Percentiles rank a stretch among this genome's conserved stretches.
Conservation (phyloP, 768 basidiomycete genomes). For the Boletus rubroflammeus region DNA sequence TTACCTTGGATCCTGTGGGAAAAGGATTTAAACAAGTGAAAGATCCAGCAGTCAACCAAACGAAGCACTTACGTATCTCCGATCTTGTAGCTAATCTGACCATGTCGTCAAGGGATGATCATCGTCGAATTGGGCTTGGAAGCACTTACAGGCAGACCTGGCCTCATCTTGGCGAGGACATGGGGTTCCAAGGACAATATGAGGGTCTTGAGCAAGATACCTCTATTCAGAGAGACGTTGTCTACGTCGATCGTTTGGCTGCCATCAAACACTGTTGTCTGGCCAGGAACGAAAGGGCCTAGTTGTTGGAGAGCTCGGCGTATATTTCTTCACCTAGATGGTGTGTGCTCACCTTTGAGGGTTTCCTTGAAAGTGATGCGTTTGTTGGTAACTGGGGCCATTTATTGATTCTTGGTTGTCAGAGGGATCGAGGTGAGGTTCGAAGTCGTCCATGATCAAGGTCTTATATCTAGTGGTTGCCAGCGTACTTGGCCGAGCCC, state of each 20-base stretch:
- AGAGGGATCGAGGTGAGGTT: background rate
- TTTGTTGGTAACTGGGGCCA: background rate
- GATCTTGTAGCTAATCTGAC: background rate
- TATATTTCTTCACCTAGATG: background rate
- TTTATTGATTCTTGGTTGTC: background rate
- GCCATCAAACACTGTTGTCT: background rate
- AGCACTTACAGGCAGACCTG: background rate
- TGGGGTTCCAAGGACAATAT: background rate
- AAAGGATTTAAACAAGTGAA: background rate
- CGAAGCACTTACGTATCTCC: background rate
- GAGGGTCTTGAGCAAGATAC: background rate
- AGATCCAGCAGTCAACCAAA: background rate
- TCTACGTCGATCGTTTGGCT: background rate
- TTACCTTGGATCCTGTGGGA: background rate
- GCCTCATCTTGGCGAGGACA: background rate
- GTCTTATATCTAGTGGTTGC: background rate
- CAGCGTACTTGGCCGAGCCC: background rate
- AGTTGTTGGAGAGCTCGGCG: background rate
- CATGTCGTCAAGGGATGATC: background rate
- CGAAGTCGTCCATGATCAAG: background rate
- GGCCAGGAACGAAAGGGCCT: background rate
- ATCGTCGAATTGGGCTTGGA: background rate
- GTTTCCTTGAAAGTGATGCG: background rate
- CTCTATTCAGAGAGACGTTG: background rate
- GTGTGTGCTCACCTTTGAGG: background rate